Evolutionary conservation across 306 rosid species (phyloP), one percentile per base, ranked within the genome.

Genomic region (Lathyrus aphaca): DNA sequence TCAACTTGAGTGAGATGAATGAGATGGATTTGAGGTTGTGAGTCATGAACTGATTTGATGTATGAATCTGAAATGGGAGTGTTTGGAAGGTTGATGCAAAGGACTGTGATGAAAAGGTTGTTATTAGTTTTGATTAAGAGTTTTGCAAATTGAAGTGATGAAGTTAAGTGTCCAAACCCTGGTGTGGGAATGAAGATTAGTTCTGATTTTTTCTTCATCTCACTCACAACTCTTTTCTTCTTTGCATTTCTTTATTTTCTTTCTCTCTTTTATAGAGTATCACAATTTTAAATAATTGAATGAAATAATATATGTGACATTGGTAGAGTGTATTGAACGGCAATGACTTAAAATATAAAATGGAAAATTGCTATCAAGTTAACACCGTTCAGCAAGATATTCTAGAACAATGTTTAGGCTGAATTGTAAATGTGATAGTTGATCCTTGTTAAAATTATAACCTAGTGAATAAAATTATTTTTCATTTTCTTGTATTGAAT

Each of bases 141-240:
- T 51, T 80, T 61, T 71, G 89, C 87, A 14, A 86, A 80, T 70
- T 88, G 72, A 4, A 86, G 74, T 25, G 83, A 23, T 3, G 91
- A 76, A 17, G 61, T 68, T 11, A 84, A 66, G 70, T 89, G 91
- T 15, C 89, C 89, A 19, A 55, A 49, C 13, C 78, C 82, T 0
- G 86, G 91, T 1, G 72, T 16, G 0, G 91, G 85, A 82, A 84
- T 62, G 81, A 88, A 82, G 64, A 86, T 76, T 11, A 86, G 64
- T 30, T 82, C 66, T 65, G 54, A 21, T 46, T 78, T 82, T 11
- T 74, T 70, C 35, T 65, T 71, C 65, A 70, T 65, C 30, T 44
- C 69, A 57, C 42, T 12, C 13, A 23, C 66, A 15, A 30, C 29
- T 17, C 49, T 72, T 49, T 56, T 25, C 14, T 51, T 10, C 10